phyloP scores from a whole-genome alignment of 176 grass and related monocot species.

The Avena atlantica region DNA sequence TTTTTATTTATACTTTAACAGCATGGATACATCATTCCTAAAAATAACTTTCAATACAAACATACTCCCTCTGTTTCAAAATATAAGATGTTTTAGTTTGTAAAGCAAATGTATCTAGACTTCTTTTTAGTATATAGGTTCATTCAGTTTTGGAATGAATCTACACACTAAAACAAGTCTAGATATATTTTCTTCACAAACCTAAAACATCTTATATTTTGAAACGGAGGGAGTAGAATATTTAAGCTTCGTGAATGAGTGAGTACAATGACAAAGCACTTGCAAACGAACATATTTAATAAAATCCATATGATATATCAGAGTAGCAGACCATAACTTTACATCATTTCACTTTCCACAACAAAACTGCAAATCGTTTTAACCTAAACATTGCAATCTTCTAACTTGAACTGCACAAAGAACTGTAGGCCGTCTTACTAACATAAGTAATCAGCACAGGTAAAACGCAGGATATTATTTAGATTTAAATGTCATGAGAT shows the following conservation, averaged over 20 bases:
- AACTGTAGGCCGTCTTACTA: not conserved
- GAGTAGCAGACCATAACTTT: slow-evolving; percentile 19
- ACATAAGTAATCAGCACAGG: not conserved
- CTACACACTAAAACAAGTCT: no score
- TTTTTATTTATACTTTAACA: slow-evolving; percentile 21
- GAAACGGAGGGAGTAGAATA: not conserved
- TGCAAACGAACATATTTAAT: not conserved
- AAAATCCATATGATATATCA: slow-evolving; percentile 8
- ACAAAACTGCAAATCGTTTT: not conserved
- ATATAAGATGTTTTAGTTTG: no score
- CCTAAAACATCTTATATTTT: no score
- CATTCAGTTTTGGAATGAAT: no score
- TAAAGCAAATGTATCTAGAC: no score
- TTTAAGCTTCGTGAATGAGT: not conserved
- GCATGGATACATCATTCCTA: not conserved
- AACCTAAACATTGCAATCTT: slow-evolving; percentile 18
- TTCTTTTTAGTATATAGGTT: no score
- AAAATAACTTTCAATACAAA: slow-evolving; percentile 5
- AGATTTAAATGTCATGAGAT: not conserved
- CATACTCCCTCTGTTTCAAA: not conserved
- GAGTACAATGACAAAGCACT: not conserved
- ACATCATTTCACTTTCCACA: not conserved
- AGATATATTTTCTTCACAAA: no score
- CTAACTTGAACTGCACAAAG: not conserved
- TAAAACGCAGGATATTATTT: not conserved